phyloP scores from a whole-genome alignment of 1,284 basidiomycete species.

The Ceratobasidium sp. region DNA sequence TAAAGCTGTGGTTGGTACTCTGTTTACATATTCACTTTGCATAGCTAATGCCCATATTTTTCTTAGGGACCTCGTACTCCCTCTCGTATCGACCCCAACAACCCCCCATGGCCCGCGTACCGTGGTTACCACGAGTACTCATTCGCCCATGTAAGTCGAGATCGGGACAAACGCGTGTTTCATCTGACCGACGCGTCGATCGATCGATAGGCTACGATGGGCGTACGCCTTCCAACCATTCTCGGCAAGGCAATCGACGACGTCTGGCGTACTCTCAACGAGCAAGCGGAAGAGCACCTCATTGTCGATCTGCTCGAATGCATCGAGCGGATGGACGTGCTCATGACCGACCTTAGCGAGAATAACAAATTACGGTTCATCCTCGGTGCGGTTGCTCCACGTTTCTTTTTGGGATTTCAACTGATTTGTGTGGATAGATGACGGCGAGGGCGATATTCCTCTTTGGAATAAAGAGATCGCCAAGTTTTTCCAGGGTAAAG shows the following conservation, averaged over 20 bases:
- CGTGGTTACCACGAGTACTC: slow-evolving; percentile 97
- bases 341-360: slow-evolving; percentile 85
- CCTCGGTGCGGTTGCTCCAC: slow-evolving; percentile 56
- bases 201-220: slow-evolving; percentile 79
- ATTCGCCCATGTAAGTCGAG: slow-evolving; percentile 76
- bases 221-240: slow-evolving; percentile 93
- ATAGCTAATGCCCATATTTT: slow-evolving; percentile 1
- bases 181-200: slow-evolving; percentile 8
- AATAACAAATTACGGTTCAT: slow-evolving; percentile 88
- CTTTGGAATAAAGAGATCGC: slow-evolving; percentile 98
- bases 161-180: background rate
- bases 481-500: slow-evolving; percentile 95
- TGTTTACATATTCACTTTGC: background rate
- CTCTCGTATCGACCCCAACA: slow-evolving; percentile 79
- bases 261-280: slow-evolving; percentile 89
- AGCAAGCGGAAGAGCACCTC: slow-evolving; percentile 84
- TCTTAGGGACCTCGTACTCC: slow-evolving; percentile 46
- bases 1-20: slow-evolving; percentile 19
- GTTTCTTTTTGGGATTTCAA: background rate
- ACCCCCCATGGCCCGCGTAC: slow-evolving; percentile 97
- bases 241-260: slow-evolving; percentile 97
- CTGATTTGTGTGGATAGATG: slow-evolving; percentile 65
- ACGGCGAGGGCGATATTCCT: slow-evolving; percentile 93
- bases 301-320: slow-evolving; percentile 89
- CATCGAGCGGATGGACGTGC: slow-evolving; percentile 86